These are phyloP conservation scores for Ganoderma sinense DNA, from an alignment of 1,284 basidiomycete genomes.

Conservation along the genomic window DNA sequence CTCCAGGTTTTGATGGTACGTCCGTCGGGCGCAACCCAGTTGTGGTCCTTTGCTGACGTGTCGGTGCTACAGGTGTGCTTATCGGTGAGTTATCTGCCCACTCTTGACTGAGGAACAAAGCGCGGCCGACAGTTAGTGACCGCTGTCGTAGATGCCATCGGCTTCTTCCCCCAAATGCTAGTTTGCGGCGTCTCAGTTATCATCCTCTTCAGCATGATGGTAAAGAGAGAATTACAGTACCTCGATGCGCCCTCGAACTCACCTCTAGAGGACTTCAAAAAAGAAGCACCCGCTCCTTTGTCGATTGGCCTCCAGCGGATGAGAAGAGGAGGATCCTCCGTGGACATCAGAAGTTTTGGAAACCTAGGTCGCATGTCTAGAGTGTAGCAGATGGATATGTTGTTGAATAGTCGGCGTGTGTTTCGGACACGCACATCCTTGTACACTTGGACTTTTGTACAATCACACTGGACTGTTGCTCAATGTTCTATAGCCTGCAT, in stretches of 20 bases:
- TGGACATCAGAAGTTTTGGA: slow-evolving; percentile 27
- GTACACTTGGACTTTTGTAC: background rate
- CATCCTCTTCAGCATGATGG: slow-evolving; percentile 50
- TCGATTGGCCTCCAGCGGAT: slow-evolving; percentile 34
- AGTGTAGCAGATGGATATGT: background rate
- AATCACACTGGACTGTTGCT: background rate
- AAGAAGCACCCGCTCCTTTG: slow-evolving; percentile 32
- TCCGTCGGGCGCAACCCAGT: background rate
- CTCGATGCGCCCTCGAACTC: slow-evolving; percentile 11
- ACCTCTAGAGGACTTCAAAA: slow-evolving; percentile 3
- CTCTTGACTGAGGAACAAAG: background rate
- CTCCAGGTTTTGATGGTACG: slow-evolving; percentile 61
- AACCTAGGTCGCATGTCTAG: background rate
- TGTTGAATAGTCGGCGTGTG: background rate
- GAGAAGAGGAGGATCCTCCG: slow-evolving; percentile 28
- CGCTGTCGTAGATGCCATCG: slow-evolving; percentile 52
- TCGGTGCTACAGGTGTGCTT: slow-evolving; percentile 47
- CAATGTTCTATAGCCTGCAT: background rate
- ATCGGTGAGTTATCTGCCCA: slow-evolving; percentile 45
- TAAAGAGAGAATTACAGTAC: slow-evolving; percentile 48
- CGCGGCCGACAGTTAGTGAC: background rate
- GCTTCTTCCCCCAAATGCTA: slow-evolving; percentile 66
- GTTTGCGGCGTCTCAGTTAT: slow-evolving; percentile 50
- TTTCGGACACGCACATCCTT: background rate
- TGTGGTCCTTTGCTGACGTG: background rate